Conservation (phyloP, 1,284 basidiomycete genomes). For the Apiotrichum siamense region DNA sequence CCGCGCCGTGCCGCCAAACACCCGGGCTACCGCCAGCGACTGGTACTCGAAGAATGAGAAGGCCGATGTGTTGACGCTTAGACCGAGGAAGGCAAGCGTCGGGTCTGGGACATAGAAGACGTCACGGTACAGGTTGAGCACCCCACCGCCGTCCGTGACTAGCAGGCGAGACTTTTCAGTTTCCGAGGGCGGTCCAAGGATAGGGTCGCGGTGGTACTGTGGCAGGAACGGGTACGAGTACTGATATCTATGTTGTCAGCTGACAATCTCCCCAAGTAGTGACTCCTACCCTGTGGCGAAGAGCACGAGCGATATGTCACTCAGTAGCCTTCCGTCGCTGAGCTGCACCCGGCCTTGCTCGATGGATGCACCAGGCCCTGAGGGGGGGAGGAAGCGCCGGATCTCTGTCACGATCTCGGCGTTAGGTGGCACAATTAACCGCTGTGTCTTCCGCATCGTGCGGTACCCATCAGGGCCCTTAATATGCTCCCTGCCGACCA, state of each 20-base stretch:
- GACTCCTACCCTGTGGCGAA: constrained; percentile 50
- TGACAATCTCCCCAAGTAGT: background rate
- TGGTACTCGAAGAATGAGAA: constrained; percentile 39
- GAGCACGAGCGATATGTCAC: constrained; percentile 48
- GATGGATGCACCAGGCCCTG: constrained; percentile 18
- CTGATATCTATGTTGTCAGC: constrained; percentile 29
- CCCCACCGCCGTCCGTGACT: constrained; percentile 51
- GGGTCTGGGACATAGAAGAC: constrained; percentile 54
- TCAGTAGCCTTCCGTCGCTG: constrained; percentile 47
- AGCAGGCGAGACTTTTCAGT: constrained; percentile 22
- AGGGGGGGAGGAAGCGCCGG: constrained; percentile 35
- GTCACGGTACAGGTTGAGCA: constrained; percentile 52
- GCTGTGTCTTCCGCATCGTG: constrained; percentile 34
- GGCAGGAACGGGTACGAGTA: constrained; percentile 53
- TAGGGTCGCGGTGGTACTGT: constrained; percentile 46
- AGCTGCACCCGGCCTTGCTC: constrained; percentile 45
- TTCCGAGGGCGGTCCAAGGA: constrained; percentile 4
- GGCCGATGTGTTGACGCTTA: constrained; percentile 31
- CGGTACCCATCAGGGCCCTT: constrained; percentile 22
- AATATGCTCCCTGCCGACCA: constrained; percentile 39
- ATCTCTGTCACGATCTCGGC: constrained; percentile 42
- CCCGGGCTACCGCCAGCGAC: constrained; percentile 26
- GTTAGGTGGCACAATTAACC: constrained; percentile 33
- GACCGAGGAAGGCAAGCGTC: constrained; percentile 48
- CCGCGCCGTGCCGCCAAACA: constrained; percentile 22